These are phyloP conservation scores for Fusarium marasasianum DNA, from an alignment of 2,329 filamentous ascomycete genomes.

Conservation along the genomic window DNA sequence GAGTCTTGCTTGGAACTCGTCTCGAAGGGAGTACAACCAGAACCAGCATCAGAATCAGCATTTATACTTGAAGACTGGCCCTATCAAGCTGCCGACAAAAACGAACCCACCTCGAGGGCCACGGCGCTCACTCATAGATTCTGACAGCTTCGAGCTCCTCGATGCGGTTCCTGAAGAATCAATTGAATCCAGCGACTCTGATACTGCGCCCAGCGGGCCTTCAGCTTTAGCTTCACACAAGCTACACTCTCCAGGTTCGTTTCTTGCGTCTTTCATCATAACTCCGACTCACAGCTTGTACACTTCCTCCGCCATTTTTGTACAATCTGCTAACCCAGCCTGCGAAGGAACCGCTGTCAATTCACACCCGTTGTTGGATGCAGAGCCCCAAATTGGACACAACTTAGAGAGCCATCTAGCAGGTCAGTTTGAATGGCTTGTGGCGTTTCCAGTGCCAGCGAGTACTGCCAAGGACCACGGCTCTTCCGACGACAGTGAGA, in stretches of 20 bases:
- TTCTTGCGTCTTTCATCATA: background rate
- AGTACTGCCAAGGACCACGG: slow-evolving; percentile 34
- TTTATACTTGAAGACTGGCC: slow-evolving; percentile 15
- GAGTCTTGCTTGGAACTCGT: slow-evolving; percentile 19
- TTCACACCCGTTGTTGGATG: slow-evolving; percentile 40
- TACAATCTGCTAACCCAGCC: slow-evolving; percentile 21
- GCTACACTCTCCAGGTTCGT: slow-evolving; percentile 29
- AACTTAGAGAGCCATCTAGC: slow-evolving; percentile 55
- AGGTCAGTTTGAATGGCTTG: slow-evolving; percentile 62
- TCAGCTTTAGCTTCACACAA: background rate
- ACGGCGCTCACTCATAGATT: slow-evolving; percentile 45
- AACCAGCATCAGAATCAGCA: background rate
- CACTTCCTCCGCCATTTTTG: background rate
- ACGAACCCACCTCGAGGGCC: slow-evolving; percentile 35
- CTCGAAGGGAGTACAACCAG: background rate
- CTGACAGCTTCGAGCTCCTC: slow-evolving; percentile 49
- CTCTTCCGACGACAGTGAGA: slow-evolving; percentile 17
- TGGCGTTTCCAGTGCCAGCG: slow-evolving; percentile 50
- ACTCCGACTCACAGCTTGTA: background rate
- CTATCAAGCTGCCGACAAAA: slow-evolving; percentile 16
- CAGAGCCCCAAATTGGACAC: slow-evolving; percentile 38
- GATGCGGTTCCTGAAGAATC: slow-evolving; percentile 46
- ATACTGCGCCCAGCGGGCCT: background rate
- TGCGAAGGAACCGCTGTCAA: slow-evolving; percentile 11
- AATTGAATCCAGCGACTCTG: slow-evolving; percentile 11